These are phyloP conservation scores for Coleophoma crateriformis DNA, from an alignment of 2,329 filamentous ascomycete genomes.

Conservation along the genomic window DNA sequence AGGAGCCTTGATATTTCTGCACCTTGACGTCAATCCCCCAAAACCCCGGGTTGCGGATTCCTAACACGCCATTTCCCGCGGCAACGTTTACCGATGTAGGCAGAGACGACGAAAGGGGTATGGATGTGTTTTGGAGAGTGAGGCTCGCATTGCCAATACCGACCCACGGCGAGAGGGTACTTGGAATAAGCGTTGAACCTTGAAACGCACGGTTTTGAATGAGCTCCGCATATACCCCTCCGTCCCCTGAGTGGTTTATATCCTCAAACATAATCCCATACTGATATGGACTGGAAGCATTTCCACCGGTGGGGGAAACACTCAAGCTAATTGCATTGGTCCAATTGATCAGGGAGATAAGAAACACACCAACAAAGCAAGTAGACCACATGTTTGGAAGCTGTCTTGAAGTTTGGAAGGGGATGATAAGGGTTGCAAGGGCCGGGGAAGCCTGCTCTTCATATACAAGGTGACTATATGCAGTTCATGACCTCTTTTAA, in stretches of 20 bases:
- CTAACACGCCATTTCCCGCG: constrained; percentile 31
- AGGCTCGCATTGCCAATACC: constrained; percentile 15
- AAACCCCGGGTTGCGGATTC: constrained; percentile 48
- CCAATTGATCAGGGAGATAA: constrained; percentile 9
- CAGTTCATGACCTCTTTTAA: too few relatives aligned
- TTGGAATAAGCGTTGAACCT: constrained; percentile 36
- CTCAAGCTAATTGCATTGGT: constrained; percentile 17
- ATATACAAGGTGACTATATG: too few relatives aligned
- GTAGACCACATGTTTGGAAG: too few relatives aligned
- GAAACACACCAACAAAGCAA: neutral
- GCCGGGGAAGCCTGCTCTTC: too few relatives aligned
- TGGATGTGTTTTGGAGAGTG: constrained; percentile 25
- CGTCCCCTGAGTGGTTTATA: constrained; percentile 25
- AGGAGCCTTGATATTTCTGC: constrained; percentile 21
- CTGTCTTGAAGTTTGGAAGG: too few relatives aligned
- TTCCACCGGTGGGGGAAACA: constrained; percentile 20
- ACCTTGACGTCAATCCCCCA: constrained; percentile 42
- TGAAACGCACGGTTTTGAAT: constrained; percentile 69
- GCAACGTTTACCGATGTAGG: constrained; percentile 19
- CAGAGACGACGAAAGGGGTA: constrained; percentile 18
- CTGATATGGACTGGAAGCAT: constrained; percentile 18
- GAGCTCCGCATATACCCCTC: constrained; percentile 55
- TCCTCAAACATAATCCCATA: constrained; percentile 27
- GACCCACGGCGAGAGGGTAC: constrained; percentile 32
- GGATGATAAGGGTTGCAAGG: too few relatives aligned